A percentile compares a stretch with the other conserved stretches of the same genome.
Evolutionary conservation across 805 yeast species (phyloP).

Genomic region (Suhomyces emberorum): DNA sequence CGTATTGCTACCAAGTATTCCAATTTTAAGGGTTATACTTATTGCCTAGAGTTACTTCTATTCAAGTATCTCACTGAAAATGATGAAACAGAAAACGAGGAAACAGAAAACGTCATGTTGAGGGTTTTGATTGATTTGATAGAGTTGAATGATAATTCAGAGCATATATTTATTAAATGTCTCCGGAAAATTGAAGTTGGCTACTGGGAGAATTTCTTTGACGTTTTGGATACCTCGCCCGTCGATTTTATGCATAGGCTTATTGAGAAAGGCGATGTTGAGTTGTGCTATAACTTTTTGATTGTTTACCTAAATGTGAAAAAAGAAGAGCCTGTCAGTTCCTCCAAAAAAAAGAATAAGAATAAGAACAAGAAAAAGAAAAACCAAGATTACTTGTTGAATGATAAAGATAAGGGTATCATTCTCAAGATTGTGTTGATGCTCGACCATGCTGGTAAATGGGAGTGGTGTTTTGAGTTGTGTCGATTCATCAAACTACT

Average conservation of each 20-base stretch:
- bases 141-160: constrained; percentile 27
- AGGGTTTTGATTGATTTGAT: constrained; percentile 28
- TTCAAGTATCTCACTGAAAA: constrained; percentile 38
- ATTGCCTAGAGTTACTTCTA: constrained; percentile 48
- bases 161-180: constrained; percentile 47
- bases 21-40: constrained; percentile 41
- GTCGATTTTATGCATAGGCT: constrained; percentile 42
- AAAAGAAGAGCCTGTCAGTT: constrained; percentile 27
- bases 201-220: constrained; percentile 52
- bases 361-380: constrained; percentile 3
- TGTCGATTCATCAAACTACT: constrained; percentile 52
- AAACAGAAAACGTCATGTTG: constrained; percentile 14
- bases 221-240: constrained; percentile 40
- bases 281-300: constrained; percentile 49
- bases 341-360: neutral
- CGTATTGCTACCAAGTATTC: constrained; percentile 35
- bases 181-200: constrained; percentile 57
- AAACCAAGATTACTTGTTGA: constrained; percentile 13
- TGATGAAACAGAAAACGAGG: constrained; percentile 3
- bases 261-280: constrained; percentile 40
- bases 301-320: constrained; percentile 52
- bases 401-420: constrained; percentile 36
- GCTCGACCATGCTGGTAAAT: constrained; percentile 38
- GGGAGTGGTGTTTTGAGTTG: constrained; percentile 54
- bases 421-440: constrained; percentile 43